These are phyloP conservation scores for Zymoseptoria pseudotritici DNA, from an alignment of 2,329 filamentous ascomycete genomes.

Conservation along the genomic window DNA sequence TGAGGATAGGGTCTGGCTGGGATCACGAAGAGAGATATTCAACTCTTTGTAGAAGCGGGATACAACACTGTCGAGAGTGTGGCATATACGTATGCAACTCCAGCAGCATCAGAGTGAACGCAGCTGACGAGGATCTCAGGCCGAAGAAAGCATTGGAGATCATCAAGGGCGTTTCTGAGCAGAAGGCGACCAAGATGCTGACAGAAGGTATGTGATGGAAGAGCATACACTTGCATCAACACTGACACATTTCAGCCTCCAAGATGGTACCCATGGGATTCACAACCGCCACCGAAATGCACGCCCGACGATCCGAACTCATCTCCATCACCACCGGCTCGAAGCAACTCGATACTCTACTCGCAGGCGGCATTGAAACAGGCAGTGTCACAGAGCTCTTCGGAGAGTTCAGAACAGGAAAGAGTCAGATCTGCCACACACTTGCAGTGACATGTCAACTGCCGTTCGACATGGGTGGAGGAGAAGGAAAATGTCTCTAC, in stretches of 20 bases:
- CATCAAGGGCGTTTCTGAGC: slow-evolving; percentile 96
- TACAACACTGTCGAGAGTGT: slow-evolving; percentile 94
- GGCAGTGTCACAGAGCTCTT: slow-evolving; percentile 98
- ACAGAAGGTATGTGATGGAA: slow-evolving; percentile 70
- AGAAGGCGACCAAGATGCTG: slow-evolving; percentile 87
- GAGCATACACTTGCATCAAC: no score
- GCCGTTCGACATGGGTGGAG: slow-evolving; percentile 97
- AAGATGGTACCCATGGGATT: slow-evolving; percentile 99
- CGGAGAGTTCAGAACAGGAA: slow-evolving; percentile 94
- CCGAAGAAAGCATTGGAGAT: slow-evolving; percentile 73
- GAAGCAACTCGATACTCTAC: slow-evolving; percentile 89
- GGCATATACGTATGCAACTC: slow-evolving; percentile 65
- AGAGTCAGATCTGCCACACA: slow-evolving; percentile 97
- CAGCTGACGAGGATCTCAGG: slow-evolving; percentile 35
- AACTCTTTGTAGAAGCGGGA: slow-evolving; percentile 82
- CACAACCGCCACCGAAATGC: slow-evolving; percentile 98
- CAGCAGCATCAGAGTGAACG: neutral
- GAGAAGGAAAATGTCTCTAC: slow-evolving; percentile 96
- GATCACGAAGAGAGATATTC: slow-evolving; percentile 90
- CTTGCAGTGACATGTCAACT: slow-evolving; percentile 97
- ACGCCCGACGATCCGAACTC: slow-evolving; percentile 88
- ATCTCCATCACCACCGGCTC: slow-evolving; percentile 98
- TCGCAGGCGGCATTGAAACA: slow-evolving; percentile 92
- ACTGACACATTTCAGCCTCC: slow-evolving; percentile 56
- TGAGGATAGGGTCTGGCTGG: slow-evolving; percentile 69